phyloP scores from a whole-genome alignment of 73 alveolate genomes.

The Paramecium sexaurelia region DNA sequence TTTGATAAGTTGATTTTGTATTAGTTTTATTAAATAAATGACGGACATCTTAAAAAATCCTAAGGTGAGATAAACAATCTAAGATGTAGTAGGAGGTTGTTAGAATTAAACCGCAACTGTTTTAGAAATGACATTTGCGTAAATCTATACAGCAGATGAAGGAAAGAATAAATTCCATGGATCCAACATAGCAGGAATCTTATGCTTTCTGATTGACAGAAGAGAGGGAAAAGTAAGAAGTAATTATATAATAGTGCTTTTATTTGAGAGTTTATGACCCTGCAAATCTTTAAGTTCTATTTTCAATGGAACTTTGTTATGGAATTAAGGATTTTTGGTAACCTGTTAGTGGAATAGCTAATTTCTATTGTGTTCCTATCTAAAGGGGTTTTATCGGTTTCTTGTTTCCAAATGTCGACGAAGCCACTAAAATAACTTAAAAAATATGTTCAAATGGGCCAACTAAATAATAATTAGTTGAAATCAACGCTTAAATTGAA shows the following conservation, averaged over 20 bases:
- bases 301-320: constrained; percentile 53
- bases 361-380: constrained; percentile 6
- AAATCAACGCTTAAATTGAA: background rate
- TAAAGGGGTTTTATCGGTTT: constrained; percentile 34
- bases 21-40: constrained; percentile 2
- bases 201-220: constrained; percentile 23
- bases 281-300: constrained; percentile 18
- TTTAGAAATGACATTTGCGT: constrained; percentile 17
- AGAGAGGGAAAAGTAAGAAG: constrained; percentile 50
- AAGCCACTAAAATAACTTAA: constrained; percentile 31
- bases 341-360: constrained; percentile 10
- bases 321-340: constrained; percentile 13
- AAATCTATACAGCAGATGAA: constrained; percentile 43
- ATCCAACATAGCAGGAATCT: constrained; percentile 18
- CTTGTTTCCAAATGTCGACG: constrained; percentile 15
- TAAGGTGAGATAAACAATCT: background rate
- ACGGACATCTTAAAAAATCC: constrained; percentile 1
- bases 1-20: background rate
- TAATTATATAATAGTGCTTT: background rate
- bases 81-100: constrained; percentile 56
- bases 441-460: background rate
- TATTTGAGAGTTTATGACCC: constrained; percentile 57
- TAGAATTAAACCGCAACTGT: constrained; percentile 31
- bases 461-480: background rate
- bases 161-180: constrained; percentile 46